phyloP scores from a whole-genome alignment of 2,329 filamentous ascomycete species.

The Arthrinium puccinioides region DNA sequence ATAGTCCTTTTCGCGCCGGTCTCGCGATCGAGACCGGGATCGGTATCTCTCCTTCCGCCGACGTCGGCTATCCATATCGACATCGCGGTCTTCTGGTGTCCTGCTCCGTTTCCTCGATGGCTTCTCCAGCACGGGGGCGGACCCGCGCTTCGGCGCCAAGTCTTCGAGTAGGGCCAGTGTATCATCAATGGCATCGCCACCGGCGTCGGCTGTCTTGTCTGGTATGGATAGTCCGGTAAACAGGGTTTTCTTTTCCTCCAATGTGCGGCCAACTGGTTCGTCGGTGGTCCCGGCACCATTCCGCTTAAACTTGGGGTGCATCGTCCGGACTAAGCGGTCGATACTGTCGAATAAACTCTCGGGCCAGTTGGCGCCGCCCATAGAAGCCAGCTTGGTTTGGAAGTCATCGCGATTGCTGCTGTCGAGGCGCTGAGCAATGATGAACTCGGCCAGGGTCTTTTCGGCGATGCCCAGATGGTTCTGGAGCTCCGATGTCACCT shows the following conservation, averaged over 20 bases:
- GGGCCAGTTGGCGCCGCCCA: constrained; percentile 77
- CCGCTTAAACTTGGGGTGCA: constrained; percentile 82
- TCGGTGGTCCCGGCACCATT: constrained; percentile 29
- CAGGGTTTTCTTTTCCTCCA: constrained; percentile 73
- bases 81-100: constrained; percentile 41
- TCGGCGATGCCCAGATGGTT: constrained; percentile 90
- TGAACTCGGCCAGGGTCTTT: constrained; percentile 92
- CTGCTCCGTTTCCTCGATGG: constrained; percentile 49
- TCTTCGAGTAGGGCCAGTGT: constrained; percentile 88
- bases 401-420: constrained; percentile 66
- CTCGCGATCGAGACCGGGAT: constrained; percentile 25
- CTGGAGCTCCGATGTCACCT: constrained; percentile 87
- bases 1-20: constrained; percentile 19
- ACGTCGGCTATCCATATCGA: constrained; percentile 25
- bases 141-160: constrained; percentile 55
- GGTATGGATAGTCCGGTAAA: constrained; percentile 87
- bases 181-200: constrained; percentile 73
- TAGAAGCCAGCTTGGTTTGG: constrained; percentile 63
- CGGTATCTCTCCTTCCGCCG: constrained; percentile 26
- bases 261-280: constrained; percentile 30
- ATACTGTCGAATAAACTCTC: constrained; percentile 84
- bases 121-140: constrained; percentile 27
- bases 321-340: constrained; percentile 76
- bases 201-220: constrained; percentile 47
- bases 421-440: constrained; percentile 83